These are phyloP conservation scores for Rosa lucieae DNA, from an alignment of 306 rosid species.

Conservation along the genomic window DNA sequence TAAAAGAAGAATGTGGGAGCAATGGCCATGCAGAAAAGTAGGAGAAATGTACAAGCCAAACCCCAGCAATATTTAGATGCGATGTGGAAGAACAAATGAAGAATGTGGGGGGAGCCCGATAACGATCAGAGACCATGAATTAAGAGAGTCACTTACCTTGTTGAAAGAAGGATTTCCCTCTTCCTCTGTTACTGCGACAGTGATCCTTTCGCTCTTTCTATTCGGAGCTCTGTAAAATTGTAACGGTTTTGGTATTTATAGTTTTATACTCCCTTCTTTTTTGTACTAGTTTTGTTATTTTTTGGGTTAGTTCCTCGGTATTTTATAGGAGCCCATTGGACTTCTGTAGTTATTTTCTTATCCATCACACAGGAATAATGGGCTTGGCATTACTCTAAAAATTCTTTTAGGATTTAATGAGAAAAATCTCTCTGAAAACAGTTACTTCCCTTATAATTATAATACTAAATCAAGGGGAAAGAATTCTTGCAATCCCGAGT, in stretches of 20 bases:
- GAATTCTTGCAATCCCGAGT: too few species aligned
- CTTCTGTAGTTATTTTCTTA: background rate
- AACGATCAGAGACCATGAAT: background rate
- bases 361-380: background rate
- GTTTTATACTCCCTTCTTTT: background rate
- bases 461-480: too few species aligned
- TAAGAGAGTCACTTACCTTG: background rate
- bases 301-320: background rate
- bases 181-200: background rate
- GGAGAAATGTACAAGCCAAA: background rate
- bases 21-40: background rate
- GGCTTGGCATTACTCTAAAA: background rate
- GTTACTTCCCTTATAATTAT: too few species aligned
- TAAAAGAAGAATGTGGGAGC: background rate
- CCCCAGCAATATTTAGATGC: background rate
- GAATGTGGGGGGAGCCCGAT: background rate
- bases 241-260: background rate
- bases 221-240: background rate
- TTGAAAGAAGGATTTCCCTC: background rate
- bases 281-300: background rate
- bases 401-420: too few species aligned
- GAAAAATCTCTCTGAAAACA: too few species aligned
- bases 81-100: background rate
- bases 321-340: background rate
- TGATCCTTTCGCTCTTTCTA: background rate